Conservation (phyloP, 2,329 filamentous ascomycete genomes). For the Knufia fluminis region DNA sequence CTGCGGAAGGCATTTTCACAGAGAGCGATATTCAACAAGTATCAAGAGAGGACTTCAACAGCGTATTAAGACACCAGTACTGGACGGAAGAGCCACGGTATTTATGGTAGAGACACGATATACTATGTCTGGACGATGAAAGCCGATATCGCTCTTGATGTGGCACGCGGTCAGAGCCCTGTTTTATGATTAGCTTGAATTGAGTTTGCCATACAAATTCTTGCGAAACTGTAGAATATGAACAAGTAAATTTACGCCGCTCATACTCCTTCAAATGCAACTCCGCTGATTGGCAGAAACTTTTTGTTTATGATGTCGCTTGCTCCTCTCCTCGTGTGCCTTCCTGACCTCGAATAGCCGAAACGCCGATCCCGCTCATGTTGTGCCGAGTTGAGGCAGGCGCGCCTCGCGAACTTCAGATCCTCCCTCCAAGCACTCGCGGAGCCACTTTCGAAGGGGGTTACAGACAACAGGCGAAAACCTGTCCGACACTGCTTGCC, state of each 20-base stretch:
- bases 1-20: conserved; percentile 63
- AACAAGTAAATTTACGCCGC: background rate
- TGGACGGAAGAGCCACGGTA: background rate
- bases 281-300: conserved; percentile 1
- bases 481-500: too few species aligned
- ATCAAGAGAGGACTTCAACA: background rate
- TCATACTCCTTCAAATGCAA: background rate
- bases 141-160: background rate
- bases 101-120: background rate
- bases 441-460: too few species aligned
- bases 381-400: too few species aligned
- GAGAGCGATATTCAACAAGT: background rate
- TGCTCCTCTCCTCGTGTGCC: background rate
- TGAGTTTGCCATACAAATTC: background rate
- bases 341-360: background rate
- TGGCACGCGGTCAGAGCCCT: background rate
- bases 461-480: too few species aligned
- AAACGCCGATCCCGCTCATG: background rate
- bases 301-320: background rate
- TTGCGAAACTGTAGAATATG: background rate
- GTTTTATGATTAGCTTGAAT: background rate
- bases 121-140: background rate
- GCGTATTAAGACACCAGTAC: background rate
- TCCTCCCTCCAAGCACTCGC: too few species aligned
- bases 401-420: too few species aligned